A percentile compares a stretch with the other conserved stretches of the same genome.
Evolutionary conservation across 495 filamentous ascomycete genomes (phyloP).

Genomic region (Penicillium lividum): DNA sequence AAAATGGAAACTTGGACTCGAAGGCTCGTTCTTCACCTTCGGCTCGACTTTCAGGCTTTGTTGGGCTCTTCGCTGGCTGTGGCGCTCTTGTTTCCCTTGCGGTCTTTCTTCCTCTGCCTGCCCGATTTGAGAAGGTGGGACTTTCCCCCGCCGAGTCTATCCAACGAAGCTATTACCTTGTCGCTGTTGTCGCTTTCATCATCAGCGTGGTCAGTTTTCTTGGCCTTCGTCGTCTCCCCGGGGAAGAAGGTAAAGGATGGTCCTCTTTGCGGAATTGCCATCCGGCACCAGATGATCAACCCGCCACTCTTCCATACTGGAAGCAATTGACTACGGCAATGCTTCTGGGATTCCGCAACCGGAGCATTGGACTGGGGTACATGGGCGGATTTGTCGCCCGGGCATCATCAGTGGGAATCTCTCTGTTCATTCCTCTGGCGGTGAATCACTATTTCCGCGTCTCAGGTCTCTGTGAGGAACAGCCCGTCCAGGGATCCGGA

Average conservation of each 20-base stretch:
- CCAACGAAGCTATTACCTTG: constrained; percentile 79
- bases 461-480: constrained; percentile 74
- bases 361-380: constrained; percentile 81
- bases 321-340: constrained; percentile 62
- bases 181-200: constrained; percentile 67
- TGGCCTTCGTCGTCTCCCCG: constrained; percentile 74
- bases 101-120: constrained; percentile 84
- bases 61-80: constrained; percentile 89
- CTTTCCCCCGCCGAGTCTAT: constrained; percentile 69
- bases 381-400: constrained; percentile 93
- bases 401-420: constrained; percentile 93
- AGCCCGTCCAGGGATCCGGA: constrained; percentile 50
- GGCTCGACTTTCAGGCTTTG: constrained; percentile 77
- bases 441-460: constrained; percentile 85
- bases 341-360: constrained; percentile 69
- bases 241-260: constrained; percentile 76
- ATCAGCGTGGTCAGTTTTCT: constrained; percentile 76
- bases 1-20: constrained; percentile 10
- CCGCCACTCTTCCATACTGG: constrained; percentile 31
- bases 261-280: constrained; percentile 37
- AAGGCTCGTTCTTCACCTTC: constrained; percentile 36
- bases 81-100: constrained; percentile 82
- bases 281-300: neutral
- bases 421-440: constrained; percentile 88
- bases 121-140: constrained; percentile 67